phyloP scores from a whole-genome alignment of 495 filamentous ascomycete genomes.

The Xylaria scruposa region DNA sequence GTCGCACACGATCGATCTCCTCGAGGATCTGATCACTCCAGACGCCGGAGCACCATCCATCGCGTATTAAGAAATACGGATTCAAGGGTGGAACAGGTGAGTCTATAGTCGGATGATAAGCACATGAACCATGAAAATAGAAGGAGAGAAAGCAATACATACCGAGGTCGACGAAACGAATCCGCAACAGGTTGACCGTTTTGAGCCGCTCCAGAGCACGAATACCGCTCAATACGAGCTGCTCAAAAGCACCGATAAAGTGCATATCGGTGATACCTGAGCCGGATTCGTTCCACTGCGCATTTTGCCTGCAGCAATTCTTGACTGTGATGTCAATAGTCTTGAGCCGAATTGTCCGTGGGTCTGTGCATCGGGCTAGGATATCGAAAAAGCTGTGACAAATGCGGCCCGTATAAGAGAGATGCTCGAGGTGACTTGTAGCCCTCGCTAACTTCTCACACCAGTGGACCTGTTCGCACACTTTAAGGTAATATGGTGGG shows the following conservation, averaged over 20 bases:
- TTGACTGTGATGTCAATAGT: slow-evolving; percentile 73
- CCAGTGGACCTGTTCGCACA: slow-evolving; percentile 60
- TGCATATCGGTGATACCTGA: slow-evolving; percentile 70
- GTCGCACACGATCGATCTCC: slow-evolving; percentile 59
- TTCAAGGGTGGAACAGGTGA: slow-evolving; percentile 65
- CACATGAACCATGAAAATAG: slow-evolving; percentile 17
- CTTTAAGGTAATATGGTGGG: slow-evolving; percentile 61
- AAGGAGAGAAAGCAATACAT: slow-evolving; percentile 36
- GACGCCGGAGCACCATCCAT: slow-evolving; percentile 66
- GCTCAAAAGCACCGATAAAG: slow-evolving; percentile 72
- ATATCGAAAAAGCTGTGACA: slow-evolving; percentile 66
- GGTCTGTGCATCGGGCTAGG: slow-evolving; percentile 47
- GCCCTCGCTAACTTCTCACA: slow-evolving; percentile 63
- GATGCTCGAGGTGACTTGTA: slow-evolving; percentile 63
- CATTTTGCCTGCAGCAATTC: slow-evolving; percentile 67
- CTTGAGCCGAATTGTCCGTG: slow-evolving; percentile 58
- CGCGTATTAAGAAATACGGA: slow-evolving; percentile 67
- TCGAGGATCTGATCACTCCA: slow-evolving; percentile 72
- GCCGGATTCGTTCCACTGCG: slow-evolving; percentile 61
- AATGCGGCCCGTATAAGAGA: slow-evolving; percentile 71
- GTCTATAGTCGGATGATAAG: slow-evolving; percentile 44
- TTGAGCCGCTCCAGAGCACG: slow-evolving; percentile 60
- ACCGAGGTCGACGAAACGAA: slow-evolving; percentile 77
- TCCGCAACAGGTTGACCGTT: slow-evolving; percentile 63
- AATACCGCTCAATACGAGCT: slow-evolving; percentile 66